A percentile compares a stretch with the other conserved stretches of the same genome.
phyloP scores from a whole-genome alignment of 1,284 basidiomycete genomes.

The Takashimella koratensis region DNA sequence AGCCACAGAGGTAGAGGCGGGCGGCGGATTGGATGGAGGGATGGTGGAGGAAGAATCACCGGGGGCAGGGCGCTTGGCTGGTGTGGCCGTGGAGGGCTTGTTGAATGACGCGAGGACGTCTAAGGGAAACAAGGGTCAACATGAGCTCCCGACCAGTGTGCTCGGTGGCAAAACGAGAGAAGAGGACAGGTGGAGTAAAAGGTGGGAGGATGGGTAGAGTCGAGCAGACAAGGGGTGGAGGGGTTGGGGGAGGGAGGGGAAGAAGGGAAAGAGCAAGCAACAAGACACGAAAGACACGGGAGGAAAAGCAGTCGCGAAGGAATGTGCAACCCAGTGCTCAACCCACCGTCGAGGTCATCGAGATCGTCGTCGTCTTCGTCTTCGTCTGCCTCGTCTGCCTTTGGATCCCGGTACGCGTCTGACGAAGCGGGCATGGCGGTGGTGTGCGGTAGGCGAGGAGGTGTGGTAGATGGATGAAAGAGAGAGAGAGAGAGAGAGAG shows the following conservation, averaged over 20 bases:
- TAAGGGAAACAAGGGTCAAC: constrained; percentile 6
- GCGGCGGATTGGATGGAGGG: constrained; percentile 8
- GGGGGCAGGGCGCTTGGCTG: constrained; percentile 8
- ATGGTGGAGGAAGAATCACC: neutral
- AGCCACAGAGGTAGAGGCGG: constrained; percentile 7
- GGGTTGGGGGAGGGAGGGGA: no score
- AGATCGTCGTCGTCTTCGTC: constrained; percentile 43
- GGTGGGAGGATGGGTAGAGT: no score
- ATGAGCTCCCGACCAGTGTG: neutral
- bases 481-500: no score
- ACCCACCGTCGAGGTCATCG: constrained; percentile 44
- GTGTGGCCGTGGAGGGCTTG: constrained; percentile 11
- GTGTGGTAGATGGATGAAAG: no score
- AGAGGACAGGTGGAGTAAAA: no score
- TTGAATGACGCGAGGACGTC: constrained; percentile 47
- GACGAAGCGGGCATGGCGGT: constrained; percentile 2
- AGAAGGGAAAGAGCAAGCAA: no score
- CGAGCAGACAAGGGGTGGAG: no score
- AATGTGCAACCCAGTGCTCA: no score
- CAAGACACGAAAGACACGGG: no score
- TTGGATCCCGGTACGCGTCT: constrained; percentile 15
- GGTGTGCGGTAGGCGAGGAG: no score
- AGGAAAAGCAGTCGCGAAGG: no score
- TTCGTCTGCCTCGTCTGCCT: constrained; percentile 24
- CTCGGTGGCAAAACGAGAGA: neutral